Conservation (phyloP, 2,329 filamentous ascomycete genomes). For the Domatiomyces catenatus region DNA sequence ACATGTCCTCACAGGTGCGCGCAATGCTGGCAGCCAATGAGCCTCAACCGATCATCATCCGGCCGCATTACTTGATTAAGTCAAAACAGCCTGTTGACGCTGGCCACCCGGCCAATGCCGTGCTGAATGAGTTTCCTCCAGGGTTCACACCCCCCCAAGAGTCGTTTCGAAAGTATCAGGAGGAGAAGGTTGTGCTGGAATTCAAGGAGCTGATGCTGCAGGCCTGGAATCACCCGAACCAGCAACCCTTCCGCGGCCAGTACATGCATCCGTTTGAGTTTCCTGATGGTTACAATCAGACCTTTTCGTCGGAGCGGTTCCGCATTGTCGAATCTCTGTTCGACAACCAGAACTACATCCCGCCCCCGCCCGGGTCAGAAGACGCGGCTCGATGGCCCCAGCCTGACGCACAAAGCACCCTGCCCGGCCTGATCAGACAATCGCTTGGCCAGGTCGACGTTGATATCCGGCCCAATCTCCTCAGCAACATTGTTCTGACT, state of each 20-base stretch:
- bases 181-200: slow-evolving; percentile 83
- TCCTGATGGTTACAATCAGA: slow-evolving; percentile 89
- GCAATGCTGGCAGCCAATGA: slow-evolving; percentile 54
- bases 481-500: slow-evolving; percentile 84
- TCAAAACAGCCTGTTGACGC: slow-evolving; percentile 83
- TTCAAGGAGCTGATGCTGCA: slow-evolving; percentile 98
- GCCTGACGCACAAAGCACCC: slow-evolving; percentile 58
- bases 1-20: slow-evolving; percentile 77
- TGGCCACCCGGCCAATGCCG: slow-evolving; percentile 60
- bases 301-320: slow-evolving; percentile 81
- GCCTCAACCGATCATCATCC: slow-evolving; percentile 56
- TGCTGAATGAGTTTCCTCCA: slow-evolving; percentile 53
- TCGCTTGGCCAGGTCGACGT: slow-evolving; percentile 70
- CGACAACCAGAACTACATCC: slow-evolving; percentile 63
- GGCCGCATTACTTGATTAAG: slow-evolving; percentile 75
- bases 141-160: slow-evolving; percentile 41
- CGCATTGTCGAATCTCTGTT: slow-evolving; percentile 78
- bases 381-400: slow-evolving; percentile 25
- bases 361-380: slow-evolving; percentile 27
- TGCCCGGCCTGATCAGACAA: slow-evolving; percentile 66
- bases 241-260: slow-evolving; percentile 24
- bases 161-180: slow-evolving; percentile 69
- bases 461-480: slow-evolving; percentile 66
- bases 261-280: slow-evolving; percentile 77
- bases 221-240: slow-evolving; percentile 50